Base-by-base conservation (phyloP, 192 early-diverging fungal species). In the Coemansia sp. region DNA sequence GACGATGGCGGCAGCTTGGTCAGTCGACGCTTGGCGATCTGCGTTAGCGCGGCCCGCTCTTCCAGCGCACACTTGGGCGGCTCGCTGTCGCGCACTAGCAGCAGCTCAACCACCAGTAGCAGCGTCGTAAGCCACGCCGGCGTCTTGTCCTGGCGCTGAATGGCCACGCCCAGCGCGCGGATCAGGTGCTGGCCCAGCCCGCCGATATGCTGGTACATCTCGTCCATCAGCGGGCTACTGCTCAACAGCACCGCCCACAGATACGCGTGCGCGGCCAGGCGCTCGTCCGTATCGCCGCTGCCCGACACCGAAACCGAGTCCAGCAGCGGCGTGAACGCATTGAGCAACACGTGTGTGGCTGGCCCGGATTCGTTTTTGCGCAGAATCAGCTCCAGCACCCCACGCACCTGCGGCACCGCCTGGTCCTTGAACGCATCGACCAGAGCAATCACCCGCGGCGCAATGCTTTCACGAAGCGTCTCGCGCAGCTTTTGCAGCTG, bases 391-490 rank as follows among this genome's bases (percentile, higher is more conserved):
- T 65, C 64, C 39, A 72, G 46, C 20, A 63, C 62, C n/a, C 66
- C 54, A 22, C 58, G 58, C 39, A 64, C 51, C 26, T 64, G 61
- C 1, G 64, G 9, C 6, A 73, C 70, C 0, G 64, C 70, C 62
- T 65, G 60, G 29, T 65, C 58, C 27, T 64, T 68, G 40, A 62
- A 50, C 52, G 65, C 59, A 51, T 74, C 63, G 0, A 75, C 27
- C 3, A 79, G 22, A 10, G 54, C 65, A 36, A 75, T 61, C 4
- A 48, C 50, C n/a, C 67, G 67, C n/a, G 65, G 70, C 7, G 62
- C 54, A 52, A 57, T 75, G 53, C 80, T 83, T 48, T 67, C 68
- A 32, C 67, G 75, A 59, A 78, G 81, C 70, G 48, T 70, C 45
- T 71, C 86, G 59, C 55, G 83, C 60, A 55, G 46, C 36, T 61